A percentile compares a stretch with the other conserved stretches of the same genome.
Evolutionary conservation across 78 protist genomes (phyloP).

Genomic region (Polysphondylium violaceum): DNA sequence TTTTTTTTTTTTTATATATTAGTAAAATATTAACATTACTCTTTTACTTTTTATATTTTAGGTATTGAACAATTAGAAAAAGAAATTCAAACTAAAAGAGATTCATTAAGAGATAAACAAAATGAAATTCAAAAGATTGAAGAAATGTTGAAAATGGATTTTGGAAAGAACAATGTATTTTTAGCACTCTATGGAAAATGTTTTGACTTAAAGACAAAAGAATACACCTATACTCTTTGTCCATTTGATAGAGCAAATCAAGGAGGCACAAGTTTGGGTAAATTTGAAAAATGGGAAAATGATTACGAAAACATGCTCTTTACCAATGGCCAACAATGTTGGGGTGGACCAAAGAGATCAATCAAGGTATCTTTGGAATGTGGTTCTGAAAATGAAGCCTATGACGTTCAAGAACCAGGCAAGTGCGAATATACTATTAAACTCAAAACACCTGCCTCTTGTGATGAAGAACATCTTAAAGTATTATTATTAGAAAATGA

Average conservation of each 20-base stretch:
- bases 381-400: slow-evolving; percentile 67
- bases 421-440: slow-evolving; percentile 85
- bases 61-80: slow-evolving; percentile 35
- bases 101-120: slow-evolving; percentile 29
- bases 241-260: slow-evolving; percentile 81
- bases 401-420: slow-evolving; percentile 83
- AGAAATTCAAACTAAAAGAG: slow-evolving; percentile 1
- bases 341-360: slow-evolving; percentile 89
- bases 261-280: slow-evolving; percentile 77
- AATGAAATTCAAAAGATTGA: slow-evolving; percentile 45
- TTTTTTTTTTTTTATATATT: not conserved
- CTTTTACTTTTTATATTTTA: not conserved
- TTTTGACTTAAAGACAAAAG: slow-evolving; percentile 41
- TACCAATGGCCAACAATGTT: slow-evolving; percentile 84
- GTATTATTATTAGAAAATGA: slow-evolving; percentile 27
- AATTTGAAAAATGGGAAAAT: slow-evolving; percentile 56
- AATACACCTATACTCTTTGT: slow-evolving; percentile 76
- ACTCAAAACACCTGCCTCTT: slow-evolving; percentile 85
- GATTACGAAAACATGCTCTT: slow-evolving; percentile 45
- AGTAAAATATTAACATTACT: not conserved
- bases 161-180: slow-evolving; percentile 57
- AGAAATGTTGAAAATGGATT: slow-evolving; percentile 12
- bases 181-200: slow-evolving; percentile 67
- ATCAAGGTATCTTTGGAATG: slow-evolving; percentile 67
- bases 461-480: slow-evolving; percentile 65